These are phyloP conservation scores for Syzygium syzygioides DNA, from an alignment of 441 rosid genomes.

Conservation along the genomic window DNA sequence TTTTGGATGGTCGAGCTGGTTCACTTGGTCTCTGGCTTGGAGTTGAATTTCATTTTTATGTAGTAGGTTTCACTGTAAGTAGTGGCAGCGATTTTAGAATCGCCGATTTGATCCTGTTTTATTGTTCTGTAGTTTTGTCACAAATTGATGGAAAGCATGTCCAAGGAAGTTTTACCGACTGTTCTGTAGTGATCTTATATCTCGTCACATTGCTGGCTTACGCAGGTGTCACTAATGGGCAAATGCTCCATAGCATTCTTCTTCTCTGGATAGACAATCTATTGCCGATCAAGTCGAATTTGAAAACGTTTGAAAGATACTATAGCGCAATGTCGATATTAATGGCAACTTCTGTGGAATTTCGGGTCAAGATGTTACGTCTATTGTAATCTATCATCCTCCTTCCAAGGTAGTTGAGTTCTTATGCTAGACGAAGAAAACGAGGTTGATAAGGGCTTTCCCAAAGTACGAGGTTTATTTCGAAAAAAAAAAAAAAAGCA, in stretches of 20 bases:
- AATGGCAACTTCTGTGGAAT: background rate
- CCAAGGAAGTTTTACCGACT: background rate
- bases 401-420: background rate
- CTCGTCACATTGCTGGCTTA: background rate
- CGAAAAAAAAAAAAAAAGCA: background rate
- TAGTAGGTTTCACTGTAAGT: background rate
- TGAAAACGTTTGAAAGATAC: background rate
- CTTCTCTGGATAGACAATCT: background rate
- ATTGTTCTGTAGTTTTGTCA: background rate
- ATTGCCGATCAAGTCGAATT: background rate
- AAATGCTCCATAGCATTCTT: background rate
- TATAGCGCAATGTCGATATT: background rate
- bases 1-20: background rate
- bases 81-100: background rate
- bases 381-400: background rate
- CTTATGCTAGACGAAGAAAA: background rate
- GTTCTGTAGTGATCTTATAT: background rate
- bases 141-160: background rate
- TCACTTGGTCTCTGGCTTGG: background rate
- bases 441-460: background rate
- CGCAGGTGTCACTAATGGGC: background rate
- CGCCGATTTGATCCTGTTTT: background rate
- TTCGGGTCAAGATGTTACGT: background rate
- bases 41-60: background rate
- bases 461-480: background rate